Conservation (phyloP, 2,329 filamentous ascomycete species). For the Ophiocordyceps camponoti-floridani region DNA sequence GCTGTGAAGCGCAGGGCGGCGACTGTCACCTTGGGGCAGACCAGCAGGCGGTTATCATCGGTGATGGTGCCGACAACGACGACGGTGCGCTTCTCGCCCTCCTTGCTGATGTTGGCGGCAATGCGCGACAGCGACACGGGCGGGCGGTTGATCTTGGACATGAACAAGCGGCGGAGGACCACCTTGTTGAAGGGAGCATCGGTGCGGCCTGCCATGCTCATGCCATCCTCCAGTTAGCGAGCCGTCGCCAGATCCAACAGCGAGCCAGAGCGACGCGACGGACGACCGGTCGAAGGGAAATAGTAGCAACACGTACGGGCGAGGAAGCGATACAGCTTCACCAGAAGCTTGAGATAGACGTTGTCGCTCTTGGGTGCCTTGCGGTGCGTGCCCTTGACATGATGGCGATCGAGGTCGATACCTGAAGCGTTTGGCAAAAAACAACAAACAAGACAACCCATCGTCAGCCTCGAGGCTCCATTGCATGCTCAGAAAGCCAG, state of each 20-base stretch:
- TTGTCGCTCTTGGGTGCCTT: constrained; percentile 97
- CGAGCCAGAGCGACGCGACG: neutral
- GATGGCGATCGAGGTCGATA: constrained; percentile 56
- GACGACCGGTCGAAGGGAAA: neutral
- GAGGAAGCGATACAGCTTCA: constrained; percentile 97
- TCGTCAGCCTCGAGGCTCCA: constrained; percentile 41
- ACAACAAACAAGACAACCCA: constrained; percentile 23
- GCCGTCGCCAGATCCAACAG: too few species aligned
- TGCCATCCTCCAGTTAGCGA: neutral
- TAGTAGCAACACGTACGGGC: constrained; percentile 50
- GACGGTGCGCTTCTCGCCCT: constrained; percentile 63
- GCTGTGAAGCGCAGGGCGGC: constrained; percentile 94
- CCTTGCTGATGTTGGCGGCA: constrained; percentile 48
- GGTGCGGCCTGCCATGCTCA: constrained; percentile 53
- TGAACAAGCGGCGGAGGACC: constrained; percentile 90
- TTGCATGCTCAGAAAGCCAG: constrained; percentile 39
- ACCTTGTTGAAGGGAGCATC: constrained; percentile 98
- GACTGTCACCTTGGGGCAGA: constrained; percentile 80
- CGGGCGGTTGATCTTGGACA: constrained; percentile 96
- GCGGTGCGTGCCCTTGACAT: constrained; percentile 60
- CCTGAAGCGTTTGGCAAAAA: constrained; percentile 26
- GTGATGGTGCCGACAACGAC: constrained; percentile 92
- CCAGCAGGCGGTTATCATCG: constrained; percentile 88
- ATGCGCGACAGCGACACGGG: constrained; percentile 91
- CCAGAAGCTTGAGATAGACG: constrained; percentile 90